phyloP scores from a whole-genome alignment of 2,329 filamentous ascomycete species.

The Blastomyces percursus region DNA sequence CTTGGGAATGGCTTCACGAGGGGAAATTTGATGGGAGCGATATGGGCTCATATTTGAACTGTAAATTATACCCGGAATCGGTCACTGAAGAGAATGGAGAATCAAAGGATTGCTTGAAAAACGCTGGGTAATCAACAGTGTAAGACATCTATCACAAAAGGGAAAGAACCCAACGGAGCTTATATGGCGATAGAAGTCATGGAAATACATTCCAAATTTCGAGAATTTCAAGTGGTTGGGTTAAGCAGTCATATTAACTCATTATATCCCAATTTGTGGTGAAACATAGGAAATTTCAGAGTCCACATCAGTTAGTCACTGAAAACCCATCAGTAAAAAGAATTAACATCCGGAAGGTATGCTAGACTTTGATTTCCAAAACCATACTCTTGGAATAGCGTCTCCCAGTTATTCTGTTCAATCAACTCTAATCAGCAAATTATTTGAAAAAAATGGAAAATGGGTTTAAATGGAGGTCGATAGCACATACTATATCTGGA shows the following conservation, averaged over 20 bases:
- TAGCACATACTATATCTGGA: not conserved
- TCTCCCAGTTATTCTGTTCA: not conserved
- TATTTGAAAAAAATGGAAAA: not conserved
- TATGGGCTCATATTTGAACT: slow-evolving; percentile 13
- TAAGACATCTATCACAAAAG: not conserved
- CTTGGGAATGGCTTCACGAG: slow-evolving; percentile 14
- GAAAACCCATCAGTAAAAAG: not conserved
- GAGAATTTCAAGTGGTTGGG: not conserved
- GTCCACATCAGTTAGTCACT: not conserved
- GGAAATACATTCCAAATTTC: not conserved
- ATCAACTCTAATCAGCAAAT: not conserved
- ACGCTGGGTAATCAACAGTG: not conserved
- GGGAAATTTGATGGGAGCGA: slow-evolving; percentile 12
- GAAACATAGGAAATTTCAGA: not conserved
- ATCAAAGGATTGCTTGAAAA: not conserved
- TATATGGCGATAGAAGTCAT: not conserved
- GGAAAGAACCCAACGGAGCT: not conserved
- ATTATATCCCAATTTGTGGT: not conserved
- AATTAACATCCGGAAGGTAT: not conserved
- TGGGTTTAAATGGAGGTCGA: not conserved
- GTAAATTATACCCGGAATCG: slow-evolving; percentile 10
- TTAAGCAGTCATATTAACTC: not conserved
- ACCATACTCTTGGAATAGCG: not conserved
- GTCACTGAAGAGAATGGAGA: not conserved
- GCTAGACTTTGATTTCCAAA: not conserved